Conservation (phyloP, 2,329 filamentous ascomycete genomes). For the Hypoxylon sp. region DNA sequence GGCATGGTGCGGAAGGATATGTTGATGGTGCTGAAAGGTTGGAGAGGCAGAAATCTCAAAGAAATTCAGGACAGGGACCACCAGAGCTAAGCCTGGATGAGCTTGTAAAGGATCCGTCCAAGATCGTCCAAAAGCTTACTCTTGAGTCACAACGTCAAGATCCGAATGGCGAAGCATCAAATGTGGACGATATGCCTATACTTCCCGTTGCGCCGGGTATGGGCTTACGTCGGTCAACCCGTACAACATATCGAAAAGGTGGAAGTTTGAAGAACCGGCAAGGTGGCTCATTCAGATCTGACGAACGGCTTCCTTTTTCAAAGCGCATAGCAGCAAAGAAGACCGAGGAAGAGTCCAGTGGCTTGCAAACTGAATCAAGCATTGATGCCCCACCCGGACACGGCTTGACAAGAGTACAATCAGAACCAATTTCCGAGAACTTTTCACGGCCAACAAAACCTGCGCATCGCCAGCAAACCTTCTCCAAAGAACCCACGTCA, state of each 20-base stretch:
- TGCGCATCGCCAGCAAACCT: slow-evolving; percentile 65
- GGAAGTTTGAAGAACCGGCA: slow-evolving; percentile 91
- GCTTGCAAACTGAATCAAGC: slow-evolving; percentile 54
- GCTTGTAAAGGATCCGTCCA: slow-evolving; percentile 84
- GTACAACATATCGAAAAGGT: slow-evolving; percentile 88
- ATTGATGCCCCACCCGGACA: slow-evolving; percentile 66
- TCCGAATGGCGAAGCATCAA: slow-evolving; percentile 59
- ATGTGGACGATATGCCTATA: slow-evolving; percentile 84
- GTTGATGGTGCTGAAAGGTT: slow-evolving; percentile 87
- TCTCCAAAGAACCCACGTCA: slow-evolving; percentile 61
- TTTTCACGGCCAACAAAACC: slow-evolving; percentile 72
- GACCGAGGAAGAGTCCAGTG: slow-evolving; percentile 69
- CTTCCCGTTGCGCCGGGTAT: slow-evolving; percentile 82
- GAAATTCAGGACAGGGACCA: slow-evolving; percentile 61
- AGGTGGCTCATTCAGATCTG: slow-evolving; percentile 83
- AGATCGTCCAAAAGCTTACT: slow-evolving; percentile 77
- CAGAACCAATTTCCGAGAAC: slow-evolving; percentile 77
- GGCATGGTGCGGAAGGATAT: slow-evolving; percentile 73
- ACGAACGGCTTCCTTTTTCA: slow-evolving; percentile 81
- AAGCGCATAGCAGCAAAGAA: slow-evolving; percentile 77
- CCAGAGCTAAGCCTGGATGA: slow-evolving; percentile 82
- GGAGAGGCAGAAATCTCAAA: slow-evolving; percentile 78
- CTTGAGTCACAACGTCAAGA: slow-evolving; percentile 68
- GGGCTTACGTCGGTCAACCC: slow-evolving; percentile 88
- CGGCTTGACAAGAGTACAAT: slow-evolving; percentile 74